Evolutionary conservation across 805 yeast genomes (phyloP).

Genomic region (Lipomyces orientalis): DNA sequence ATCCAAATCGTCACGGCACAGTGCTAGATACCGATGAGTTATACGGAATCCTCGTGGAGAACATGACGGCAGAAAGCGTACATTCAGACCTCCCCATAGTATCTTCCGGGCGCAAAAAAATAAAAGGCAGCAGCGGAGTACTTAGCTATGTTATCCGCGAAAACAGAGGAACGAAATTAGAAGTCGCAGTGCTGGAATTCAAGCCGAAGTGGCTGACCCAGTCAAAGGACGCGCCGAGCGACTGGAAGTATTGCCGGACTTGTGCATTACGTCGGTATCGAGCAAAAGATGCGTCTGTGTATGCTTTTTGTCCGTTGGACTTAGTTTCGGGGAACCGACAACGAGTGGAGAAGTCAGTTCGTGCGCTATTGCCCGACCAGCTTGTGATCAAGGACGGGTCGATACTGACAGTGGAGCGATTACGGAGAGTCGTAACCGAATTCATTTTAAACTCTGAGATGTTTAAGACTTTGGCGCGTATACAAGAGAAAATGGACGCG

Average conservation of each 20-base stretch:
- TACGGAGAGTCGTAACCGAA: conserved; percentile 30
- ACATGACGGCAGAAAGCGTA: conserved; percentile 20
- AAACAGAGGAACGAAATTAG: background rate
- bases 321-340: conserved; percentile 46
- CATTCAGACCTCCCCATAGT: conserved; percentile 5
- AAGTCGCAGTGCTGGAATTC: conserved; percentile 49
- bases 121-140: conserved; percentile 17
- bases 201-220: conserved; percentile 68
- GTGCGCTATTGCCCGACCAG: conserved; percentile 39
- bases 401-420: conserved; percentile 24
- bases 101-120: conserved; percentile 7
- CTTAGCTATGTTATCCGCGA: conserved; percentile 12
- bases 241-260: conserved; percentile 56
- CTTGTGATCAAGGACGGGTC: background rate
- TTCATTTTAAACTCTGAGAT: conserved; percentile 33
- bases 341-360: conserved; percentile 46
- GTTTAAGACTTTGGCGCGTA: conserved; percentile 41
- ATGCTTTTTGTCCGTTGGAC: conserved; percentile 56
- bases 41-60: conserved; percentile 31
- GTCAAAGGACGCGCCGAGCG: conserved; percentile 49
- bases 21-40: conserved; percentile 17
- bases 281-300: conserved; percentile 42
- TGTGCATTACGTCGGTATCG: conserved; percentile 55
- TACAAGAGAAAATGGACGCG: conserved; percentile 30
- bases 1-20: conserved; percentile 30